Percentiles rank a stretch among this genome's conserved stretches.
Evolutionary conservation across 768 basidiomycete genomes (phyloP).

Genomic region (Kwoniella botswanensis): DNA sequence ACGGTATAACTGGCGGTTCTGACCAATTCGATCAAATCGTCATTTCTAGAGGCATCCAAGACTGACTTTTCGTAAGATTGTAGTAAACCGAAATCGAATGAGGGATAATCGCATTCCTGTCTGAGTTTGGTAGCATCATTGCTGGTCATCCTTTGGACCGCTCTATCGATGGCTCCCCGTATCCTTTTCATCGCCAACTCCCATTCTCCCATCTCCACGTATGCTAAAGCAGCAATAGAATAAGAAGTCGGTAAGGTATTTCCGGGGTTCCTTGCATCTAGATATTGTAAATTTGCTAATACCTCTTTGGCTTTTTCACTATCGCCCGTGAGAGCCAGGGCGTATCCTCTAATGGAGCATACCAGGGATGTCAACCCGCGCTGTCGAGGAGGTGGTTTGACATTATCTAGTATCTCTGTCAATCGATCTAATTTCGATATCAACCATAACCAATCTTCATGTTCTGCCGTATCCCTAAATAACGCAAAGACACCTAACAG

Average conservation of each 20-base stretch:
- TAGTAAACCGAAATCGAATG: slow-evolving; percentile 16
- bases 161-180: slow-evolving; percentile 7
- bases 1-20: neutral
- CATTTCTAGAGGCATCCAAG: slow-evolving; percentile 4
- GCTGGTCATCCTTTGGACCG: slow-evolving; percentile 1
- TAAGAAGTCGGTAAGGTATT: neutral
- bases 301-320: slow-evolving; percentile 15
- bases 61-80: slow-evolving; percentile 7
- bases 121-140: neutral
- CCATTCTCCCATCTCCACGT: slow-evolving; percentile 13
- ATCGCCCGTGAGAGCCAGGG: slow-evolving; percentile 2
- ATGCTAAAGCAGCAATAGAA: slow-evolving; percentile 15
- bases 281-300: neutral
- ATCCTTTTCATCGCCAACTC: slow-evolving; percentile 7
- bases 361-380: neutral
- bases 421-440: slow-evolving; percentile 2
- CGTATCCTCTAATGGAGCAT: slow-evolving; percentile 15
- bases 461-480: slow-evolving; percentile 16
- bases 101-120: slow-evolving; percentile 12
- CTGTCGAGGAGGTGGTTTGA: neutral
- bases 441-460: slow-evolving; percentile 27
- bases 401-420: neutral
- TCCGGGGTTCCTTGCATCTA: neutral
- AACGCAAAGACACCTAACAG: slow-evolving; percentile 16
- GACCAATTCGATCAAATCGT: slow-evolving; percentile 23